Base-by-base conservation (phyloP, 192 early-diverging fungal genomes). In the Rhizoclosmatium globosum region DNA sequence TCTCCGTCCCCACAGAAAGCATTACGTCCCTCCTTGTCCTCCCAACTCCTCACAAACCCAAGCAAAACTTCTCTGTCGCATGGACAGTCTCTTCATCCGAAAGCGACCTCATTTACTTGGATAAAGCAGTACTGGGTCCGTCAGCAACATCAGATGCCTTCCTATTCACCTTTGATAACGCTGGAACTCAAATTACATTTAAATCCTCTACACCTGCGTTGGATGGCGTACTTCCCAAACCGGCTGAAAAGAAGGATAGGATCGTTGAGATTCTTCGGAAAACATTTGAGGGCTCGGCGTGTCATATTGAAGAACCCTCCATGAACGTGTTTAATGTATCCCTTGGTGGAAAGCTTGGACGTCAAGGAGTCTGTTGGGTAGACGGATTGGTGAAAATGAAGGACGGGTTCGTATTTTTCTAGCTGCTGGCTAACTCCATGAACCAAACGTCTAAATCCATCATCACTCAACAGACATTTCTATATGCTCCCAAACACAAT, bases 311-410 rank as follows among this genome's bases (percentile, higher is more conserved):
- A 23, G 21, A 62, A 23, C 60, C 60, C 60, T 6, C 7, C 60
- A 62, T 62, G 60, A 31, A 19, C 9, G 21, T 62, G 7, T 62
- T 62, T 39, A 1, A 62, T 21, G 31, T 43, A 17, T n/a, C 66
- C 21, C 9, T 13, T 45, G 31, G 6, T 3, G 39, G 43, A 7
- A 43, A 47, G 43, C 69, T 71, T 17, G 69, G 69, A n/a, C 48
- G 38, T 48, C 19, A 17, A 11, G n/a, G 21, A 13, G 38, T 38
- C 69, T 71, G 69, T 31, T 71, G 69, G 69, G 50, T 71, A 7
- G 56, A 71, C 31, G 69, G 69, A 17, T 15, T 71, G 4, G 31
- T 31, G 47, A 56, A 48, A 23, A 71, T 56, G 53, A 71, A 71
- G 31, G 69, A 71, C 19, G 69, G 69, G 67, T 68, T 42, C 4